Conservation (phyloP, 345 rosid species). For the Pelargonium nanum region DNA sequence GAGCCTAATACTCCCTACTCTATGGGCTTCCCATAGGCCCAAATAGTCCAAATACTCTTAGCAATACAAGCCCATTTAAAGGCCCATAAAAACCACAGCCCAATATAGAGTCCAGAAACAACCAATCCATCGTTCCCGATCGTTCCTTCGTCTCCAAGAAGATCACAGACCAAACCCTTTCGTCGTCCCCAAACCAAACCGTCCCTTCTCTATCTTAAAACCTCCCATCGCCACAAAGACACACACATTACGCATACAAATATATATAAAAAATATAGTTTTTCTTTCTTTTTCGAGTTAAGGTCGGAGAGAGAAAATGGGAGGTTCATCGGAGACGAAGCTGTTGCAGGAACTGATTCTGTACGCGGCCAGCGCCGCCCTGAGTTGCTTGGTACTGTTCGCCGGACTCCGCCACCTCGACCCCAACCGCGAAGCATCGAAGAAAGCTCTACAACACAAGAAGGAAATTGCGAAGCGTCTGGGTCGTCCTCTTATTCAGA, state of each 20-base stretch:
- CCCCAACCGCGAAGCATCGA: slow-evolving; percentile 85
- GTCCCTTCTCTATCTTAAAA: not conserved
- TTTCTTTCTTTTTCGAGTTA: no score
- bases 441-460: slow-evolving; percentile 84
- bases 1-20: no score
- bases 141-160: not conserved
- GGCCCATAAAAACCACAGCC: no score
- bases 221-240: not conserved
- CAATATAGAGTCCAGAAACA: no score
- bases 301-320: slow-evolving; percentile 8
- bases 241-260: not conserved
- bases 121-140: no score
- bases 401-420: slow-evolving; percentile 82
- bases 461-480: slow-evolving; percentile 83
- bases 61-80: no score
- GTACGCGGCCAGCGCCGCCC: slow-evolving; percentile 96
- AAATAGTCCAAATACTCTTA: no score
- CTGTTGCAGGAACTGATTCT: slow-evolving; percentile 66
- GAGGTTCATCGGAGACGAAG: slow-evolving; percentile 58
- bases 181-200: not conserved
- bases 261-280: no score
- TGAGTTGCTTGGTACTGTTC: slow-evolving; percentile 75
- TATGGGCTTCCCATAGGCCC: no score
- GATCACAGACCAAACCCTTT: not conserved
- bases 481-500: slow-evolving; percentile 81